Evolutionary conservation across 768 basidiomycete genomes (phyloP), one percentile per base, ranked within the genome.

Genomic region (Amanita rubescens): DNA sequence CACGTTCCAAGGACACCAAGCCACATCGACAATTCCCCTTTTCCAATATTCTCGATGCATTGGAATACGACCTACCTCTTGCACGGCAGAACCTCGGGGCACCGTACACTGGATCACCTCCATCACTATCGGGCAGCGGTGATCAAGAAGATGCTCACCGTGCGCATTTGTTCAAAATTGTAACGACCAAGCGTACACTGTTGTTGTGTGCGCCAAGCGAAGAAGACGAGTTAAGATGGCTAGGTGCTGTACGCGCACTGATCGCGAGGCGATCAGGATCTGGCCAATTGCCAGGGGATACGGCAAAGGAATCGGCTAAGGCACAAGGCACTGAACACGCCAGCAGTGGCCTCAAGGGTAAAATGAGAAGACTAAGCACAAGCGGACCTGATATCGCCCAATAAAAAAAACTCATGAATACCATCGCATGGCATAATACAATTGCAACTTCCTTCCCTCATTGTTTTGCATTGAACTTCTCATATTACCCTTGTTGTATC

Each of bases 181-280:
- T 98, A 59, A 96, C 94, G 34, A 94, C 95, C 51, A 94, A 95
- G 68, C 82, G 92, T 56, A 87, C 90, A 15, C 72, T 93, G 55
- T 68, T 95, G 50, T 74, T 98, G 22, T 96, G 94, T 62, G 96
- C 96, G 6, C 95, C 96, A 14, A 86, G 80, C 54, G 96, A 99
- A 67, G 96, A 97, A 61, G 95, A 98, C 61, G 96, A 98, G 71
- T 94, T 98, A 67, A 90, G 88, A 68, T 99, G 96, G 96, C 74
- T 99, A 44, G 93, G 94, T 48, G 93, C 95, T 9, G 82, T 98
- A 35, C 85, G 93, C 48, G 93, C 93, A 56, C 76, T 99, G 64
- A 87, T 98, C 57, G 87, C 87, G 17, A 75, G 90, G 51, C 74
- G 90, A 58, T 74, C 74, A 7, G 81, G 74, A 9, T 69, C 73